A percentile compares a stretch with the other conserved stretches of the same genome.
Evolutionary conservation across 306 rosid genomes (phyloP).

Genomic region (Cotoneaster glaucophyllus): DNA sequence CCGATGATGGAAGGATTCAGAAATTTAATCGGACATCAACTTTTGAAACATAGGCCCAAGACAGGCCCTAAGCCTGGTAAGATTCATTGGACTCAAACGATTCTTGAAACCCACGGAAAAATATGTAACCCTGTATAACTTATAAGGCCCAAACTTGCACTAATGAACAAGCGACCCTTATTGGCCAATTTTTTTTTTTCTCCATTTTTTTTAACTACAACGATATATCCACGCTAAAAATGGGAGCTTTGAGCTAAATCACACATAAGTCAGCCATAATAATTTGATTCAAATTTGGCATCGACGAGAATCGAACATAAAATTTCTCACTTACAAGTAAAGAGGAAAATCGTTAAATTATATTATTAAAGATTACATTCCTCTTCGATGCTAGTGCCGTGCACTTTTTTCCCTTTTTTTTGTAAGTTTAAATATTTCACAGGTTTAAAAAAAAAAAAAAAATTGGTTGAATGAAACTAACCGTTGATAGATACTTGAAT

Average conservation of each 20-base stretch:
- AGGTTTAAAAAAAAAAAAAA: no score
- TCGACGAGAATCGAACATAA: fast-evolving
- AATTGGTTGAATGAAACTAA: neutral
- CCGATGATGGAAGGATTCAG: no score
- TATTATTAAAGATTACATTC: neutral
- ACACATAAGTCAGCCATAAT: no score
- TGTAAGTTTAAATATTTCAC: neutral
- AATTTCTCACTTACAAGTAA: no score
- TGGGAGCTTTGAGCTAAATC: neutral
- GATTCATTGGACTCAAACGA: neutral
- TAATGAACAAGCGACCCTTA: no score
- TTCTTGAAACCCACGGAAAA: neutral
- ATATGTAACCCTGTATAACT: no score
- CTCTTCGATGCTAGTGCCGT: neutral
- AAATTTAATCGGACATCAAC: no score
- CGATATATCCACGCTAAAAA: no score
- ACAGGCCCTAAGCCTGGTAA: neutral
- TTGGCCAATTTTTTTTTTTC: neutral
- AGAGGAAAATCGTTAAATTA: fast-evolving
- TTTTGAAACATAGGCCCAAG: neutral
- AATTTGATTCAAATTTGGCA: no score
- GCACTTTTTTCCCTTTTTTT: no score
- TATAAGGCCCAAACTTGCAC: neutral
- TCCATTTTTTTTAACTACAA: no score
- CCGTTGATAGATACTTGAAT: neutral